Conservation (phyloP, 2,329 filamentous ascomycete species). For the Rugonectria rugulosa region DNA sequence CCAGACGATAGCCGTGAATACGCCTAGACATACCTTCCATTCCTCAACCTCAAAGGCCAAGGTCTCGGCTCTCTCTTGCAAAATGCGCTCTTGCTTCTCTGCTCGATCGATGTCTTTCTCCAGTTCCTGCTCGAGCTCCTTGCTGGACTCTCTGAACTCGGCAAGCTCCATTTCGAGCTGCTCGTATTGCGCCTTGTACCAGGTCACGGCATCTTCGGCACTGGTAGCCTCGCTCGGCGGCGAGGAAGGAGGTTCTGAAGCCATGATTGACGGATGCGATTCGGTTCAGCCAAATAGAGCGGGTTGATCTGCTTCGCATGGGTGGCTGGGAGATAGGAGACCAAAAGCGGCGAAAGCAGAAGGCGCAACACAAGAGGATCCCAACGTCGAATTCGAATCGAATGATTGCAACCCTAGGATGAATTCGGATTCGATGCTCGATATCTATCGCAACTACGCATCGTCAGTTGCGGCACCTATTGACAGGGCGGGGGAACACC, state of each 20-base stretch:
- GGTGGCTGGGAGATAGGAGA: conserved; percentile 17
- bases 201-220: conserved; percentile 80
- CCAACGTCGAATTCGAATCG: conserved; percentile 1
- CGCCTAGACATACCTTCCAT: conserved; percentile 79
- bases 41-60: conserved; percentile 92
- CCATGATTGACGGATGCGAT: conserved; percentile 50
- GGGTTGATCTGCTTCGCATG: conserved; percentile 26
- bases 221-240: conserved; percentile 63
- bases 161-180: conserved; percentile 88
- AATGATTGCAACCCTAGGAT: neutral
- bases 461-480: conserved; percentile 29
- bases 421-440: conserved; percentile 1
- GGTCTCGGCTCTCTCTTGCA: conserved; percentile 87
- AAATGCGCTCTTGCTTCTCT: conserved; percentile 86
- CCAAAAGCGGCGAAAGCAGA: no score
- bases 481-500: conserved; percentile 27
- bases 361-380: neutral
- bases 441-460: conserved; percentile 11
- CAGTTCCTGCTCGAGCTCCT: conserved; percentile 91
- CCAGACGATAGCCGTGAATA: conserved; percentile 1
- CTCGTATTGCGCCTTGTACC: conserved; percentile 97
- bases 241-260: conserved; percentile 66
- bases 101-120: conserved; percentile 96
- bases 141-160: conserved; percentile 93
- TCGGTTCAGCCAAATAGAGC: conserved; percentile 14